Conservation (phyloP, 306 rosid genomes). For the Cyamopsis tetragonoloba region DNA sequence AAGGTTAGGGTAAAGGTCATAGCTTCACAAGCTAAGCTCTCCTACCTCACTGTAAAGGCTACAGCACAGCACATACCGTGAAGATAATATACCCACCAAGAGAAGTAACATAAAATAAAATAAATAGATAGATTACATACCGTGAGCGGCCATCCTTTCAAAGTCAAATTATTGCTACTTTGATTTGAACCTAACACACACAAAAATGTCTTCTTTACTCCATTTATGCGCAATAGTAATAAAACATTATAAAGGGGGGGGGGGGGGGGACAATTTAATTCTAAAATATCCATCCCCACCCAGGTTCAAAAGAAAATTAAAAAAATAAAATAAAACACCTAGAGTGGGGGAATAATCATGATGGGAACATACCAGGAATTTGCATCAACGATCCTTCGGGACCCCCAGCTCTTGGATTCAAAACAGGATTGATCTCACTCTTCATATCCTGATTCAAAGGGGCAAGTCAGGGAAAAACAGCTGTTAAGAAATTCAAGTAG, state of each 20-base stretch:
- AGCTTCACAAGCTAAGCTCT: background rate
- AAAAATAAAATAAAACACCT: background rate
- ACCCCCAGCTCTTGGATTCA: constrained; percentile 88
- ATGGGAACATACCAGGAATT: constrained; percentile 68
- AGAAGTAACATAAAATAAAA: background rate
- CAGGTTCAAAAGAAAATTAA: background rate
- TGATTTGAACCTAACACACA: constrained; percentile 87
- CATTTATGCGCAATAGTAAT: constrained; percentile 15
- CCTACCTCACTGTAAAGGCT: background rate
- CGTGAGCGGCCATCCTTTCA: constrained; percentile 98
- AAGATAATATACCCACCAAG: background rate
- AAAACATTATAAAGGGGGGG: background rate
- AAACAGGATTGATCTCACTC: constrained; percentile 82
- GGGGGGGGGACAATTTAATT: constrained; percentile 4
- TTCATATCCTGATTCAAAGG: constrained; percentile 69
- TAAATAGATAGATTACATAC: constrained; percentile 44
- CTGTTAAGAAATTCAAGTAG: constrained; percentile 11
- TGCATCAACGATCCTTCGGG: constrained; percentile 88
- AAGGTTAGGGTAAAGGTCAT: background rate
- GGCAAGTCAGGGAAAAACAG: constrained; percentile 32
- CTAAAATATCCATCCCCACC: background rate
- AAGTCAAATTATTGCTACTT: constrained; percentile 87
- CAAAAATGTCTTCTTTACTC: constrained; percentile 28
- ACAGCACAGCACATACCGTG: background rate
- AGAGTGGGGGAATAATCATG: background rate